Conservation (phyloP, 306 rosid species). For the Rosa rugosa region DNA sequence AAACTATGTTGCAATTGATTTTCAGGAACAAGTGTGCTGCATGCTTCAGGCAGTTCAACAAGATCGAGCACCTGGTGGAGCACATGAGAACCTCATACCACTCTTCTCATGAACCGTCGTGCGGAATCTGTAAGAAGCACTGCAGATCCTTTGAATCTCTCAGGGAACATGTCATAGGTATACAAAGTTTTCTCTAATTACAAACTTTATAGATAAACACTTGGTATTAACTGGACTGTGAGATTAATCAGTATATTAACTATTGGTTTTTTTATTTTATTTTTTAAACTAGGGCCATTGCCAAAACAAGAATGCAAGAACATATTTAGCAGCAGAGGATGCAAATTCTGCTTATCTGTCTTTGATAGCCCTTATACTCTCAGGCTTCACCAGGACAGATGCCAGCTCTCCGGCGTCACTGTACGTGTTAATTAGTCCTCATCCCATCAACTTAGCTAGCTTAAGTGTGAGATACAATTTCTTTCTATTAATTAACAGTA, state of each 20-base stretch:
- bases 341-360: conserved; percentile 82
- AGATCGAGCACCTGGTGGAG: conserved; percentile 88
- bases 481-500: neutral
- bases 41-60: conserved; percentile 89
- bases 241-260: neutral
- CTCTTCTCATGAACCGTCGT: conserved; percentile 86
- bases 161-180: conserved; percentile 92
- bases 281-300: conserved; percentile 55
- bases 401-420: conserved; percentile 53
- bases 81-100: conserved; percentile 93
- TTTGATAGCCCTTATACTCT: conserved; percentile 74
- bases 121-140: conserved; percentile 86
- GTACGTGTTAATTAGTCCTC: conserved; percentile 32
- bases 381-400: conserved; percentile 75
- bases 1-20: neutral
- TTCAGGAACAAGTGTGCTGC: conserved; percentile 95
- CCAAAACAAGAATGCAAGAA: conserved; percentile 90
- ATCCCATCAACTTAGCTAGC: neutral
- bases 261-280: neutral
- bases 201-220: neutral
- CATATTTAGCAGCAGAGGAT: conserved; percentile 68
- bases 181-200: neutral
- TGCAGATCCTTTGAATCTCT: conserved; percentile 95
- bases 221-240: neutral
- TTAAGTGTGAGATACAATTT: neutral